Evolutionary conservation across 495 filamentous ascomycete genomes (phyloP).

Genomic region (Penicillium mononematosum): DNA sequence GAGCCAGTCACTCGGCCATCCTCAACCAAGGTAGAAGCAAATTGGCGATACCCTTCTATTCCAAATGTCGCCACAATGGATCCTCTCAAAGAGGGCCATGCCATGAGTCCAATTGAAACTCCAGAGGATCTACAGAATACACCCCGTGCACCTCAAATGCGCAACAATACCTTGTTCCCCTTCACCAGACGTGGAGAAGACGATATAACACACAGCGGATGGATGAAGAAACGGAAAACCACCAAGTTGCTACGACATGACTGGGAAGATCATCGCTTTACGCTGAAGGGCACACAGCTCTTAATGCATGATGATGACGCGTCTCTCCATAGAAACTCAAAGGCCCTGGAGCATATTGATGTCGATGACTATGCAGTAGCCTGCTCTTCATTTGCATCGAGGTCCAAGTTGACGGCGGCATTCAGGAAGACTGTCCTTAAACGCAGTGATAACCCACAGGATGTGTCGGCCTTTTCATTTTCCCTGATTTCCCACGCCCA

Average conservation of each 20-base stretch:
- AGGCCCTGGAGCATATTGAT: conserved; percentile 79
- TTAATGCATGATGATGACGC: conserved; percentile 69
- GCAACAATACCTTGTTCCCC: conserved; percentile 25
- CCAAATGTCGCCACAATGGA: conserved; percentile 6
- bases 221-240: conserved; percentile 93
- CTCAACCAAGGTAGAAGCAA: conserved; percentile 22
- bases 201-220: conserved; percentile 67
- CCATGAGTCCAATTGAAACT: conserved; percentile 32
- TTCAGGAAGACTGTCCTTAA: conserved; percentile 82
- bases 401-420: conserved; percentile 77
- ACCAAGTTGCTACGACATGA: conserved; percentile 86
- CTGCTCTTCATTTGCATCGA: conserved; percentile 71
- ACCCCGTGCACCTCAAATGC: conserved; percentile 28
- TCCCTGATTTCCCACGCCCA: conserved; percentile 21
- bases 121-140: conserved; percentile 29
- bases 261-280: conserved; percentile 88
- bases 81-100: conserved; percentile 20
- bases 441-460: conserved; percentile 42
- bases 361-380: conserved; percentile 95
- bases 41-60: conserved; percentile 15
- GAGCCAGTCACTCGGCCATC: conserved; percentile 22
- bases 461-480: no score
- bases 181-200: conserved; percentile 17
- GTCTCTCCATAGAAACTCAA: conserved; percentile 40
- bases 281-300: conserved; percentile 78